Conservation (phyloP, 2,329 filamentous ascomycete genomes). For the Colletotrichum agaves region DNA sequence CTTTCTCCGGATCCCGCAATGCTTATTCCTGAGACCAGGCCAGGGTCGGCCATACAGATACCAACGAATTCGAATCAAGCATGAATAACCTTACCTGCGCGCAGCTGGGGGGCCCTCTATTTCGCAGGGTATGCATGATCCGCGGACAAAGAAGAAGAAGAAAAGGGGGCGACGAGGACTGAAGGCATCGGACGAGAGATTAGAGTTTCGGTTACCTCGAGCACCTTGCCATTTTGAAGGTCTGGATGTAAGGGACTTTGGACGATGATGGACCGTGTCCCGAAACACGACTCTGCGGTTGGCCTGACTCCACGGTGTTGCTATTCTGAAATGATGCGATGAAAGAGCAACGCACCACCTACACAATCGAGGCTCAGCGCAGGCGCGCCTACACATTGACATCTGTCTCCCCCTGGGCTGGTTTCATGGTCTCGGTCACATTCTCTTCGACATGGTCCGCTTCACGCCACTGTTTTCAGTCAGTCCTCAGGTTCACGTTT, state of each 20-base stretch:
- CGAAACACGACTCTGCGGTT: constrained; percentile 18
- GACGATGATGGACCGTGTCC: constrained; percentile 35
- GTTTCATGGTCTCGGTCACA: constrained; percentile 29
- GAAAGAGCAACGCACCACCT: constrained; percentile 4
- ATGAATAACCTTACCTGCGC: constrained; percentile 23
- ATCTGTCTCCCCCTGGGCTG: constrained; percentile 19
- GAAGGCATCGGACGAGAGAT: constrained; percentile 28
- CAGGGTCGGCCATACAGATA: constrained; percentile 17
- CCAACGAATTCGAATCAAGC: constrained; percentile 20
- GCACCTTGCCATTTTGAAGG: constrained; percentile 30
- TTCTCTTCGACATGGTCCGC: constrained; percentile 24
- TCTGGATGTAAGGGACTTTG: constrained; percentile 34
- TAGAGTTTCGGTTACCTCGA: constrained; percentile 34
- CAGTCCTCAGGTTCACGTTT: background rate
- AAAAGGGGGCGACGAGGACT: background rate
- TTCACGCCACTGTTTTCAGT: constrained; percentile 14
- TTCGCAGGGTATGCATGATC: constrained; percentile 3
- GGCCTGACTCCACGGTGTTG: constrained; percentile 28
- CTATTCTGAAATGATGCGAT: constrained; percentile 18
- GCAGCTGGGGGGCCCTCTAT: background rate
- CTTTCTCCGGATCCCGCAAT: constrained; percentile 8
- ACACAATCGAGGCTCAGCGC: constrained; percentile 27
- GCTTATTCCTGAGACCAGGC: constrained; percentile 23
- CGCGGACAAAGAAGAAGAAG: background rate
- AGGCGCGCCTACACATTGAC: constrained; percentile 20